Evolutionary conservation across 495 filamentous ascomycete genomes (phyloP).

Genomic region (Sporormia fimetaria): DNA sequence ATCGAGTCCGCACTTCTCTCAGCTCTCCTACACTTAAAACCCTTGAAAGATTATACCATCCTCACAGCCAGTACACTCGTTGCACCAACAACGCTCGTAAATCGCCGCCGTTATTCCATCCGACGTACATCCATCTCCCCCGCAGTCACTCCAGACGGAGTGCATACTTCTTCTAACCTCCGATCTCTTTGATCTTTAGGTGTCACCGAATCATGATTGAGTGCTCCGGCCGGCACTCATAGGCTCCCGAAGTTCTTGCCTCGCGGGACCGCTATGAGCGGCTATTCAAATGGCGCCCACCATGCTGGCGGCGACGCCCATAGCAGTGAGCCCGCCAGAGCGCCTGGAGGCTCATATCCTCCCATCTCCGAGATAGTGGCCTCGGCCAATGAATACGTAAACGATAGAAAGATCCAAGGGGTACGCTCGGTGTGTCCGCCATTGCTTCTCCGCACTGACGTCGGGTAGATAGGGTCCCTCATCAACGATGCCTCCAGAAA

Average conservation of each 20-base stretch:
- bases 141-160: too few species aligned
- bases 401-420: neutral
- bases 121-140: too few species aligned
- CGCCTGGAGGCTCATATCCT: constrained; percentile 1
- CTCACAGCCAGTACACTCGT: too few species aligned
- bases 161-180: too few species aligned
- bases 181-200: too few species aligned
- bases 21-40: too few species aligned
- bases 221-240: constrained; percentile 1
- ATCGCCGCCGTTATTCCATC: too few species aligned
- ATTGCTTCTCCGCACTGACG: neutral
- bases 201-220: constrained; percentile 7
- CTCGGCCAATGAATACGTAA: constrained; percentile 6
- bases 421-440: neutral
- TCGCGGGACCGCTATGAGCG: constrained; percentile 17
- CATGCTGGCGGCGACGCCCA: constrained; percentile 9
- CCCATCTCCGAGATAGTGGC: constrained; percentile 11
- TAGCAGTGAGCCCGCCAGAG: constrained; percentile 6
- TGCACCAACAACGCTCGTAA: too few species aligned
- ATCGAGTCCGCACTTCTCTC: too few species aligned
- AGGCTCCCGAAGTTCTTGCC: neutral
- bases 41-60: too few species aligned
- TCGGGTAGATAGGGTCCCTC: constrained; percentile 15
- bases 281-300: constrained; percentile 8
- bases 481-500: constrained; percentile 25